Percentiles rank a stretch among this genome's conserved stretches.
These are phyloP conservation scores for Knoxdaviesia capensis DNA, from an alignment of 2,329 filamentous ascomycete genomes.

Conservation along the genomic window DNA sequence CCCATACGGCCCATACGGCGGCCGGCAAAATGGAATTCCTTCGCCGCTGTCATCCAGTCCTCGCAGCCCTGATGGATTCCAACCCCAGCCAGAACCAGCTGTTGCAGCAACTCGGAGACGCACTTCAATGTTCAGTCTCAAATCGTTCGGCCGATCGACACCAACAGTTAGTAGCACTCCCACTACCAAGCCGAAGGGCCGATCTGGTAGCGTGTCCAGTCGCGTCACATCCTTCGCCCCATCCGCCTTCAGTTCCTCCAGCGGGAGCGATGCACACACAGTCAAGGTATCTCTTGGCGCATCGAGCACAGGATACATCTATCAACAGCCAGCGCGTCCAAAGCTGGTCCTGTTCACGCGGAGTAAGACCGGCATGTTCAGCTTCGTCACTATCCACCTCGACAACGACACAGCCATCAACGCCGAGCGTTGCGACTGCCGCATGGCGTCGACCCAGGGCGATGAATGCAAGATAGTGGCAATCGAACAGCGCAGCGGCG, in stretches of 20 bases:
- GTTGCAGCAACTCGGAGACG: too few relatives aligned
- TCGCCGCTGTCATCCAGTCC: too few relatives aligned
- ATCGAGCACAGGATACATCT: constrained; percentile 11
- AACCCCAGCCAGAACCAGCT: too few relatives aligned
- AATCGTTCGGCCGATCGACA: neutral
- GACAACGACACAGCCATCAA: constrained; percentile 14
- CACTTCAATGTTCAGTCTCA: neutral
- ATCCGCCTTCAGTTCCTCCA: constrained; percentile 1
- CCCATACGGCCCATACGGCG: neutral
- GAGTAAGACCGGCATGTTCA: constrained; percentile 6
- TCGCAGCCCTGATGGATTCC: too few relatives aligned
- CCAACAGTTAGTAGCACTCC: neutral
- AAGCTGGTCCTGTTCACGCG: constrained; percentile 15
- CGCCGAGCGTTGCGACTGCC: constrained; percentile 15
- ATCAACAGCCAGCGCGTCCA: constrained; percentile 12
- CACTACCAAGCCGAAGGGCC: neutral
- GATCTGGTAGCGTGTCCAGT: neutral
- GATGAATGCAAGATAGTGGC: constrained; percentile 1
- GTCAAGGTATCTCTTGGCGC: constrained; percentile 7
- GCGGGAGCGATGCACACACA: constrained; percentile 5
- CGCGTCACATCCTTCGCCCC: neutral
- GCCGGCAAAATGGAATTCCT: neutral
- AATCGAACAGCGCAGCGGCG: constrained; percentile 11
- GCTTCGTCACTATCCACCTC: constrained; percentile 13
- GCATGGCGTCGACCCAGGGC: constrained; percentile 6